Evolutionary conservation across 495 filamentous ascomycete genomes (phyloP).

Genomic region (Podospora fimiseda): DNA sequence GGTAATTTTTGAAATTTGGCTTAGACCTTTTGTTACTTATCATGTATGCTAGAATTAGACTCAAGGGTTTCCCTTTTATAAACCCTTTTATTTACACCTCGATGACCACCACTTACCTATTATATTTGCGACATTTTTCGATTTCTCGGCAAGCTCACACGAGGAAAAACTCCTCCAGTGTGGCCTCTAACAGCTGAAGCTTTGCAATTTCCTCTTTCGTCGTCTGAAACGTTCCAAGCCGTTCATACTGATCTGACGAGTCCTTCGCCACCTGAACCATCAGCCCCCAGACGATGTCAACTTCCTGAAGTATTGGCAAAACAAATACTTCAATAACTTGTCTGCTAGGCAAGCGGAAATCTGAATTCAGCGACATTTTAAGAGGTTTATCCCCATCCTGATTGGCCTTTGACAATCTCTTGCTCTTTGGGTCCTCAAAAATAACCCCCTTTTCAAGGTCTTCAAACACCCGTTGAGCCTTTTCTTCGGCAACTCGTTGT

Average conservation of each 20-base stretch:
- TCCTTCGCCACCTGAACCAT: neutral
- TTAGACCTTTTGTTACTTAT: no score
- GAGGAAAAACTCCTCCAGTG: no score
- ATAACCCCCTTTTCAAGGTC: neutral
- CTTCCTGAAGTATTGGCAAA: neutral
- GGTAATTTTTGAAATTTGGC: no score
- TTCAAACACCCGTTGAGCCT: neutral
- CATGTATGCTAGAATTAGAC: no score
- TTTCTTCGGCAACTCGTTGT: neutral
- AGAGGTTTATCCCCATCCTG: neutral
- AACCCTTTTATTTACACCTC: no score
- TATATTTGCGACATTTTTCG: no score
- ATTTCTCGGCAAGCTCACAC: no score
- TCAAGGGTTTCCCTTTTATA: no score
- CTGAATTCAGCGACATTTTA: neutral
- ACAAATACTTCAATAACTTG: neutral
- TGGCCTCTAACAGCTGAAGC: no score
- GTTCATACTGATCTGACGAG: neutral
- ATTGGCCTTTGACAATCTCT: neutral
- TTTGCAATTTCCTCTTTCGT: no score
- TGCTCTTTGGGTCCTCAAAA: slow-evolving; percentile 1
- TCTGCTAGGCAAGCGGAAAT: neutral
- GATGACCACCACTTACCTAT: no score
- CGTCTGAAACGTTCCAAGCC: neutral
- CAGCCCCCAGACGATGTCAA: neutral